A percentile compares a stretch with the other conserved stretches of the same genome.
Evolutionary conservation across 2,329 filamentous ascomycete species (phyloP).

Genomic region (Myriosclerotinia duriaeana): DNA sequence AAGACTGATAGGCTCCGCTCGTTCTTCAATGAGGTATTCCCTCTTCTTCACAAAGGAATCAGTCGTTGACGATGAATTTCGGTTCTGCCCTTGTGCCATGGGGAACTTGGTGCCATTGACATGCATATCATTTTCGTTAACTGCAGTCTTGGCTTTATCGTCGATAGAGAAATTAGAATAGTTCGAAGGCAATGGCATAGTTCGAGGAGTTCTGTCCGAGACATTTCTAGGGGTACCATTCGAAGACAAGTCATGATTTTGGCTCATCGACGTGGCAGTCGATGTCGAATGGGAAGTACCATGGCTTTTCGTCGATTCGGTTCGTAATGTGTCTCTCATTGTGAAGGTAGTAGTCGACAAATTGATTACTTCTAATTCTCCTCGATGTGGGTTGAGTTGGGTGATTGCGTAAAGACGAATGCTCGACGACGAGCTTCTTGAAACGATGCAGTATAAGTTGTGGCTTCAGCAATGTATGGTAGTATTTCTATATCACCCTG

Average conservation of each 20-base stretch:
- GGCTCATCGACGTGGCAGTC: neutral
- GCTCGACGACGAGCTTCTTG: slow-evolving; percentile 5
- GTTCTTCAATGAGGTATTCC: slow-evolving; percentile 11
- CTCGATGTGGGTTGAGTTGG: neutral
- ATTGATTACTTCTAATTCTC: neutral
- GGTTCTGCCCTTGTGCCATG: neutral
- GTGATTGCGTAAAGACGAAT: neutral
- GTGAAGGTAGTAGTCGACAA: neutral
- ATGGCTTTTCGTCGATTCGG: neutral
- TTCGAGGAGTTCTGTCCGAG: slow-evolving; percentile 13
- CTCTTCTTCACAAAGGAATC: slow-evolving; percentile 6
- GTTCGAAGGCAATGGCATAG: slow-evolving; percentile 5
- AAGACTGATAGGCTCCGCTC: slow-evolving; percentile 27
- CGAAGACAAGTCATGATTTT: neutral
- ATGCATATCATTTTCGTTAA: neutral
- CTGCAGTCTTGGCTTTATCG: neutral
- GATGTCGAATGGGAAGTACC: neutral
- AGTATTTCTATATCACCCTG: slow-evolving; percentile 1
- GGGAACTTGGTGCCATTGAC: neutral
- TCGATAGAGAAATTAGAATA: neutral
- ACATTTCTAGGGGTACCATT: neutral
- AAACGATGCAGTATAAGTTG: neutral
- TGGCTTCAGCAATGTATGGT: neutral
- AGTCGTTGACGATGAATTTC: neutral
- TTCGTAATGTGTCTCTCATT: slow-evolving; percentile 15